Evolutionary conservation across 179 eudicot species (phyloP), one percentile per base, ranked within the genome.

Genomic region (Beta macrorhiza): DNA sequence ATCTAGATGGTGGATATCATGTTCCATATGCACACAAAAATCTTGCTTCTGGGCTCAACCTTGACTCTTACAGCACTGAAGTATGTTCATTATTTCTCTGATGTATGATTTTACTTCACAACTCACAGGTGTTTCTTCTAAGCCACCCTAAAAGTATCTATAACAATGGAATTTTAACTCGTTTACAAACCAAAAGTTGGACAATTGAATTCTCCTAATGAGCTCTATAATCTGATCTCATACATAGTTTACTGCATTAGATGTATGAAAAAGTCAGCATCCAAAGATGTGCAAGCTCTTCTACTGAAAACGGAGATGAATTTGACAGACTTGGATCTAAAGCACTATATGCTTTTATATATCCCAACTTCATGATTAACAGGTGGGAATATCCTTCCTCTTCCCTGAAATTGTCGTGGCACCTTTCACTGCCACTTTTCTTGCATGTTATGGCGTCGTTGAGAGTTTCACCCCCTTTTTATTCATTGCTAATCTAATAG

Each of bases 1-100:
- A 95, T 83, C 85, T 95, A 75, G 99, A 95, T 83, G 99, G 99
- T 78, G 99, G 99, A 45, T 95, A 95, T 87, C 99, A 95, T 84
- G 99, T 95, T 12, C 98, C 98, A 47, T 91, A 88, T 77, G 98
- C 99, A 56, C 99, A 95, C 90, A 93, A 88, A 90, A 91, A 89
- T 76, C 92, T 92, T 81, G 95, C 98, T 15, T 95, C 94, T 52
- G 97, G 92, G 78, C 93, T 95, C 67, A 84, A 89, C 77, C 91
- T 93, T n/a, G 95, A 93, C 15, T 86, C 97, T 69, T 95, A 95
- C 84, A 87, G 90, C n/a, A 93, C 86, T 77, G 88, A 87, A 76
- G 98, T 95, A 92, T 67, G 92, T 65, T 67, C 79, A 45, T 44
- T 58, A 19, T 20, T 77, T 68, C 72, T 78, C 68, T 80, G 53